A percentile compares a stretch with the other conserved stretches of the same genome.
Evolutionary conservation across 164 flowering plant genomes (phyloP).

Genomic region (Berberis thunbergii): DNA sequence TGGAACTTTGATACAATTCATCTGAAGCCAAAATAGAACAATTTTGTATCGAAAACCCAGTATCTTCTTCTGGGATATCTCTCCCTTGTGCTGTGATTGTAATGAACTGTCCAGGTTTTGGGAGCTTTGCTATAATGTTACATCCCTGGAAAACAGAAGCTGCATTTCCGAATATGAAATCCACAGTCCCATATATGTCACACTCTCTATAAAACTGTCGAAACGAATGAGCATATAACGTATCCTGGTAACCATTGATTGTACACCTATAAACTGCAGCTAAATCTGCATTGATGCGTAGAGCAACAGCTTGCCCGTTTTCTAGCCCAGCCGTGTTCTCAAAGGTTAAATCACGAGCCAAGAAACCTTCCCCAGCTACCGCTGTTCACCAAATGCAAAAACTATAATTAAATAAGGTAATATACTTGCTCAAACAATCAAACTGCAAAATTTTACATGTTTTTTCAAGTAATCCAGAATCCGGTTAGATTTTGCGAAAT

Average conservation of each 20-base stretch:
- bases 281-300: conserved; percentile 65
- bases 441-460: not conserved
- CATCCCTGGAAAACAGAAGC: conserved; percentile 69
- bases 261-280: conserved; percentile 53
- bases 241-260: conserved; percentile 62
- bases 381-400: conserved; percentile 28
- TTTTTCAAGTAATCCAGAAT: not conserved
- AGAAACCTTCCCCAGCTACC: conserved; percentile 68
- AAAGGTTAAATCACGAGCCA: conserved; percentile 70
- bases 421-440: not conserved
- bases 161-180: conserved; percentile 81
- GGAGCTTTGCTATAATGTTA: conserved; percentile 48
- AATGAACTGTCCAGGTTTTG: conserved; percentile 52
- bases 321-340: conserved; percentile 74
- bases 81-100: conserved; percentile 69
- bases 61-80: conserved; percentile 41
- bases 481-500: not conserved
- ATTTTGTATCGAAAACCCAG: conserved; percentile 76
- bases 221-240: conserved; percentile 69
- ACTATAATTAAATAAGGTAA: not conserved
- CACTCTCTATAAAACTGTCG: conserved; percentile 81
- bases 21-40: conserved; percentile 51
- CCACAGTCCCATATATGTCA: conserved; percentile 73
- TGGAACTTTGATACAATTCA: conserved; percentile 29
- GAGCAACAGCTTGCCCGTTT: conserved; percentile 80